Evolutionary conservation across 305 asterid species (phyloP).

Genomic region (Solanum hybrid): DNA sequence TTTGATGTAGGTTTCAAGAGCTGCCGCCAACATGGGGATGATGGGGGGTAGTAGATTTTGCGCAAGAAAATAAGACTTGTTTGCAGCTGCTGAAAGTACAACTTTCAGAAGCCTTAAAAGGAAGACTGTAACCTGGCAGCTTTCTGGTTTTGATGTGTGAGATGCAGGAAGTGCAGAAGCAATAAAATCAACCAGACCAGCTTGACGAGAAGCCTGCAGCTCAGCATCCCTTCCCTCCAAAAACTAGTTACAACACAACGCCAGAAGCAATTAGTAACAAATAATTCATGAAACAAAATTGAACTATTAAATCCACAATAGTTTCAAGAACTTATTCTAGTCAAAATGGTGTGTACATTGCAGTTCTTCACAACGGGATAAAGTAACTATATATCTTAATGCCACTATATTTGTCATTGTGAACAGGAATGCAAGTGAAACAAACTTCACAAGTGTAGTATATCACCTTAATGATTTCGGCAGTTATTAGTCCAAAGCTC

Average conservation of each 20-base stretch:
- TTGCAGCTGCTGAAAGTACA: conserved; percentile 49
- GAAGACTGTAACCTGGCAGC: conserved; percentile 75
- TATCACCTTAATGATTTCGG: conserved; percentile 87
- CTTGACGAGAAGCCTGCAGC: conserved; percentile 93
- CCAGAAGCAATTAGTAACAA: conserved; percentile 19
- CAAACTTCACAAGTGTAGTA: not conserved
- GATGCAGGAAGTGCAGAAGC: conserved; percentile 99
- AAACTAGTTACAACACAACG: conserved; percentile 35
- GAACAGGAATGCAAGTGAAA: not conserved
- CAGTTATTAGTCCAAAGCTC: conserved; percentile 76
- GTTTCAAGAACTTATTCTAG: not conserved
- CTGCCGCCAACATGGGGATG: conserved; percentile 93
- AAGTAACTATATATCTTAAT: not conserved
- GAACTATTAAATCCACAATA: not conserved
- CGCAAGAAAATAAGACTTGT: conserved; percentile 83
- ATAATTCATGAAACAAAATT: conserved; percentile 6
- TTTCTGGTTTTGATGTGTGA: conserved; percentile 92
- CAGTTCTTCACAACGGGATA: not conserved
- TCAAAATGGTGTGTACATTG: not conserved
- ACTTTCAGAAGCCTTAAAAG: conserved; percentile 79
- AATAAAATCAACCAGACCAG: conserved; percentile 94
- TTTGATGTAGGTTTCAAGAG: conserved; percentile 85
- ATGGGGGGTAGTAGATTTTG: conserved; percentile 94
- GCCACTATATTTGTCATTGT: not conserved
- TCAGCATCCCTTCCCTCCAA: conserved; percentile 93